These are phyloP conservation scores for Metarhizium guizhouense DNA, from an alignment of 2,329 filamentous ascomycete species.

Conservation along the genomic window DNA sequence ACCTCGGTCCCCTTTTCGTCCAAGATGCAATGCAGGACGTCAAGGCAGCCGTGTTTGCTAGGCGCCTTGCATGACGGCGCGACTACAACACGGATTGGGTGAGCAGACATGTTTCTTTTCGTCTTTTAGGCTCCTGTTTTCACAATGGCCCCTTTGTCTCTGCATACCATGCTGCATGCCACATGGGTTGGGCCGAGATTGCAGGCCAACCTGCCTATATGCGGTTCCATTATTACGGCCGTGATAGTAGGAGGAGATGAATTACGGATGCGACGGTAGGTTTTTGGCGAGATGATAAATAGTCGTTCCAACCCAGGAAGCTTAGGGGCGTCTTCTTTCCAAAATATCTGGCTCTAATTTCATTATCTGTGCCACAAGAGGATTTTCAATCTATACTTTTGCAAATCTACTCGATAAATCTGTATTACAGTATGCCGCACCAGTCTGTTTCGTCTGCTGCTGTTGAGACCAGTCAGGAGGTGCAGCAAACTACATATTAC, in stretches of 20 bases:
- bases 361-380: neutral
- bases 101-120: too few species aligned
- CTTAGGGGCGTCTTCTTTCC: too few species aligned
- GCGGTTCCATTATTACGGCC: neutral
- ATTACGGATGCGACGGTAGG: too few species aligned
- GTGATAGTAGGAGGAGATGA: neutral
- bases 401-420: neutral
- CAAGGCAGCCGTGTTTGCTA: too few species aligned
- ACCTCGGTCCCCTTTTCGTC: too few species aligned
- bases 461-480: neutral
- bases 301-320: too few species aligned
- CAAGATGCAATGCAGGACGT: too few species aligned
- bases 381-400: neutral
- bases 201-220: neutral
- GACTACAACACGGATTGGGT: too few species aligned
- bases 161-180: neutral
- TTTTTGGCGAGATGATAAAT: too few species aligned
- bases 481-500: neutral
- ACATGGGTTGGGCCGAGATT: neutral
- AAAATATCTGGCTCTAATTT: neutral
- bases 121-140: too few species aligned
- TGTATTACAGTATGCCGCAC: neutral
- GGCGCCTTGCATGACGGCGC: too few species aligned
- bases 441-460: neutral
- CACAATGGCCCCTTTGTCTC: too few species aligned